Conservation (phyloP, 306 rosid species). For the Nissolia schottii region DNA sequence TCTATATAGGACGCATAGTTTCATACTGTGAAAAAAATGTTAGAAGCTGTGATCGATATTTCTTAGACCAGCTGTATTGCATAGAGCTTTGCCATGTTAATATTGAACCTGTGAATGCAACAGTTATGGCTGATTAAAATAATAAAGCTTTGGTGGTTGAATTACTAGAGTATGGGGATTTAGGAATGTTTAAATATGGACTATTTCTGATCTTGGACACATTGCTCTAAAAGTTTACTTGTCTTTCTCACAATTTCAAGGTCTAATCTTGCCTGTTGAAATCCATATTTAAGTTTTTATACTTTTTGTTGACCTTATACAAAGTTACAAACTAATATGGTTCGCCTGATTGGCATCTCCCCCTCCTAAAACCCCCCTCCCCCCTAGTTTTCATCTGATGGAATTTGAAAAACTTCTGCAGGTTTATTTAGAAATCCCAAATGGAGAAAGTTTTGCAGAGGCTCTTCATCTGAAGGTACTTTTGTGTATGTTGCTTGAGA, state of each 20-base stretch:
- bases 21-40: background rate
- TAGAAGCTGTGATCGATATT: background rate
- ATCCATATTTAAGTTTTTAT: background rate
- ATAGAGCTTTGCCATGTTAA: background rate
- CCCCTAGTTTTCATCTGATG: constrained; percentile 14
- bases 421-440: constrained; percentile 88
- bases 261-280: background rate
- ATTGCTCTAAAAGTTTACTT: background rate
- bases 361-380: background rate
- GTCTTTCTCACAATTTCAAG: background rate
- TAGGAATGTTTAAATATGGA: background rate
- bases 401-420: constrained; percentile 31
- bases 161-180: background rate
- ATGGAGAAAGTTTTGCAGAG: constrained; percentile 69
- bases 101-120: background rate
- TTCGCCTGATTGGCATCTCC: background rate
- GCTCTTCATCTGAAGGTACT: constrained; percentile 77
- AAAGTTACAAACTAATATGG: background rate
- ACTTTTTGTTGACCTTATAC: constrained; percentile 3
- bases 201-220: constrained; percentile 1
- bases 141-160: background rate
- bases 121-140: background rate
- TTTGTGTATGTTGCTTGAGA: constrained; percentile 21
- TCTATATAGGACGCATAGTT: background rate
- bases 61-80: constrained; percentile 4